Percentiles rank a stretch among this genome's conserved stretches.
Evolutionary conservation across 2,329 filamentous ascomycete genomes (phyloP).

Genomic region (Leptoxyphium fumago): DNA sequence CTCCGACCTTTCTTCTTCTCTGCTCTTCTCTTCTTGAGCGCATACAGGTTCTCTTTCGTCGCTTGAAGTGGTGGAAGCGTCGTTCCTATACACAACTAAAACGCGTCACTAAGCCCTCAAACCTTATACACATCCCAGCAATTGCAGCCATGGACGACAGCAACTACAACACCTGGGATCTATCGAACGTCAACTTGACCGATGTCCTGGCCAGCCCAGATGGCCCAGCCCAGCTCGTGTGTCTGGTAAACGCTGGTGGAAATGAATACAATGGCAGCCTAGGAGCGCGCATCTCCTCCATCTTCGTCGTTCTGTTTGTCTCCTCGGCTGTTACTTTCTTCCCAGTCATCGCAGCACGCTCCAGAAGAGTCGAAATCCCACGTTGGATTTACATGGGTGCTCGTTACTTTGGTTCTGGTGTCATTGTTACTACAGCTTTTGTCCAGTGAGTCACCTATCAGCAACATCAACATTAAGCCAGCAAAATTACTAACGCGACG

Average conservation of each 20-base stretch:
- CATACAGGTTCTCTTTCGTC: too few relatives aligned
- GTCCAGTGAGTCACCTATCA: neutral
- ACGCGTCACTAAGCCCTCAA: too few relatives aligned
- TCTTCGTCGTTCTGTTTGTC: conserved; percentile 31
- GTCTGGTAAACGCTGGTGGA: conserved; percentile 29
- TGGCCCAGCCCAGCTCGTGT: conserved; percentile 24
- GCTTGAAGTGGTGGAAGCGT: too few relatives aligned
- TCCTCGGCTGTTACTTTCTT: conserved; percentile 30
- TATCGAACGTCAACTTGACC: too few relatives aligned
- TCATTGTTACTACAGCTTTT: conserved; percentile 72
- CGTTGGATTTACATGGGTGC: conserved; percentile 32
- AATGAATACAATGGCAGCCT: conserved; percentile 42
- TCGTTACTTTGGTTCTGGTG: conserved; percentile 74
- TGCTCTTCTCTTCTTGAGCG: too few relatives aligned
- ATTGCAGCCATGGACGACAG: too few relatives aligned
- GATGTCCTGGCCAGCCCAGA: too few relatives aligned
- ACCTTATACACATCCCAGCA: too few relatives aligned
- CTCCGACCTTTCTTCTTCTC: too few relatives aligned
- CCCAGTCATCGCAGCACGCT: conserved; percentile 30
- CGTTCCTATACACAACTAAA: too few relatives aligned
- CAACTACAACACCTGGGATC: too few relatives aligned
- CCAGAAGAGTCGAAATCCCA: conserved; percentile 24
- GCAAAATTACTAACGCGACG: conserved; percentile 29
- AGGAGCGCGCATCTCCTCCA: conserved; percentile 27
- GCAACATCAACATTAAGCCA: conserved; percentile 8